Percentiles rank a stretch among this genome's conserved stretches.
These are phyloP conservation scores for Aspergillus indologenus DNA, from an alignment of 495 filamentous ascomycete genomes.

Conservation along the genomic window DNA sequence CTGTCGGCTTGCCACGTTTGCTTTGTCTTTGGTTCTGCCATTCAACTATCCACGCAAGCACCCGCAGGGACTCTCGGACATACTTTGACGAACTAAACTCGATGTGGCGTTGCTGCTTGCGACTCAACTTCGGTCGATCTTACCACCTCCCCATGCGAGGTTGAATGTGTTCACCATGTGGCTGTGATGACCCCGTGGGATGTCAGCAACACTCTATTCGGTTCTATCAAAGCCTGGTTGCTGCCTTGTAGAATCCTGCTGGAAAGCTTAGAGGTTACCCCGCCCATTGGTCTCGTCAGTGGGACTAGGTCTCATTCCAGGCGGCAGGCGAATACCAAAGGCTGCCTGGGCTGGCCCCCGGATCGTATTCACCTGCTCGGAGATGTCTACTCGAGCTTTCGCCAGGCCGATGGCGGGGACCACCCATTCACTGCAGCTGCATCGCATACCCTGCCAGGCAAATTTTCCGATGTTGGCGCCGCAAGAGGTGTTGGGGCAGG, in stretches of 20 bases:
- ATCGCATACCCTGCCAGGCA: conserved; percentile 92
- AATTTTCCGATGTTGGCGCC: conserved; percentile 81
- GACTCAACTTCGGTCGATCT: background rate
- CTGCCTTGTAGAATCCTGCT: background rate
- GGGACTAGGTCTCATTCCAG: conserved; percentile 35
- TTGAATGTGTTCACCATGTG: background rate
- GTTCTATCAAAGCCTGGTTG: background rate
- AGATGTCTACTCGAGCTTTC: conserved; percentile 72
- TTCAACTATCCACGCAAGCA: background rate
- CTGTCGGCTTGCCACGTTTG: background rate
- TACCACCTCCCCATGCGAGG: background rate
- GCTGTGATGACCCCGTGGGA: background rate
- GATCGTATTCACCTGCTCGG: conserved; percentile 23
- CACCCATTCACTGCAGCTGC: conserved; percentile 87
- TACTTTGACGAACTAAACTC: background rate
- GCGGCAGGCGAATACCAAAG: conserved; percentile 41
- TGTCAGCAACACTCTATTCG: background rate
- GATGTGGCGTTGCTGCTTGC: background rate
- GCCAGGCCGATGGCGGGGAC: conserved; percentile 86
- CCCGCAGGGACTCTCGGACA: background rate
- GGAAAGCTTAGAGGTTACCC: conserved; percentile 31
- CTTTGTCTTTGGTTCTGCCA: background rate
- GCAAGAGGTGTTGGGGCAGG: conserved; percentile 76
- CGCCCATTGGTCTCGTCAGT: conserved; percentile 24
- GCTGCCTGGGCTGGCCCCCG: conserved; percentile 24